phyloP scores from a whole-genome alignment of 2,329 filamentous ascomycete species.

The Fusarium sp. region DNA sequence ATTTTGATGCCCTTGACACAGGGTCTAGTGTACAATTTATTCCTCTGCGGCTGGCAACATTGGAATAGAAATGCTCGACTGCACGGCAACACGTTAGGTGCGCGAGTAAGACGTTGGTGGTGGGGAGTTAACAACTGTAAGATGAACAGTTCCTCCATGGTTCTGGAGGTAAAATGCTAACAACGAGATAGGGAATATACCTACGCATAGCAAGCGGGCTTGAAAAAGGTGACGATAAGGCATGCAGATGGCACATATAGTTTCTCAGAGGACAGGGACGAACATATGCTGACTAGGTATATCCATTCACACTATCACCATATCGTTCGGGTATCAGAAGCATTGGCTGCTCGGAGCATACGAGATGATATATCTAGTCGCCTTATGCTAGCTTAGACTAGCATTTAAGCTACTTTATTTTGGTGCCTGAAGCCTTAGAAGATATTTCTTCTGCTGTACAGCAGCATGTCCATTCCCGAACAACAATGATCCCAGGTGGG shows the following conservation, averaged over 20 bases:
- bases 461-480: not conserved
- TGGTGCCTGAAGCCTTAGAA: not conserved
- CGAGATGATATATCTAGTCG: not conserved
- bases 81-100: constrained; percentile 80
- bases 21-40: constrained; percentile 88
- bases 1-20: constrained; percentile 88
- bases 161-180: constrained; percentile 2
- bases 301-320: not conserved
- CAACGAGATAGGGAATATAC: constrained; percentile 67
- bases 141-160: not conserved
- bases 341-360: not conserved
- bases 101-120: constrained; percentile 89
- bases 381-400: not conserved
- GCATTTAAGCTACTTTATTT: not conserved
- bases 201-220: constrained; percentile 49
- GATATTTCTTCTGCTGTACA: not conserved
- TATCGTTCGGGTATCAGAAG: not conserved
- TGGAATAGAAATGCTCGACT: constrained; percentile 86
- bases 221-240: not conserved
- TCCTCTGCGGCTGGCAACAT: constrained; percentile 86
- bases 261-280: constrained; percentile 25
- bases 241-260: constrained; percentile 3
- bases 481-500: not conserved
- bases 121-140: constrained; percentile 85
- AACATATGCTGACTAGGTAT: constrained; percentile 7